phyloP scores from a whole-genome alignment of 1,284 basidiomycete species.

The Heliocybe sulcata region DNA sequence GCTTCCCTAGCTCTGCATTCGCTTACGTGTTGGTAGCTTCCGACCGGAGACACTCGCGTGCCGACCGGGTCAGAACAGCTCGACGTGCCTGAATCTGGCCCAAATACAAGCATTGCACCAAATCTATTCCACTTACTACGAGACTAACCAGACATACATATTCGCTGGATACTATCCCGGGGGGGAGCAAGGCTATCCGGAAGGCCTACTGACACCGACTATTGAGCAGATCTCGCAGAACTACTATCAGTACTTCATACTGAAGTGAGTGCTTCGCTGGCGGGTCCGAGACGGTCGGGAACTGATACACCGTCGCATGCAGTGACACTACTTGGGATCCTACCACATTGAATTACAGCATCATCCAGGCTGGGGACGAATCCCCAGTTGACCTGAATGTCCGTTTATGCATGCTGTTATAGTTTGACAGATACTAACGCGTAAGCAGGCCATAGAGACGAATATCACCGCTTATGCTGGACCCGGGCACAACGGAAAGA shows the following conservation, averaged over 20 bases:
- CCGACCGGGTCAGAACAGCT: conserved; percentile 14
- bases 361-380: conserved; percentile 11
- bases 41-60: conserved; percentile 22
- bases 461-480: conserved; percentile 21
- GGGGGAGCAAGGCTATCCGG: conserved; percentile 23
- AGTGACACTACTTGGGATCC: conserved; percentile 16
- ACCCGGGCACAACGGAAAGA: conserved; percentile 18
- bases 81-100: conserved; percentile 21
- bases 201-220: conserved; percentile 14
- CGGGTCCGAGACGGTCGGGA: neutral
- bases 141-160: conserved; percentile 17
- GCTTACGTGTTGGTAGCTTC: conserved; percentile 13
- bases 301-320: neutral
- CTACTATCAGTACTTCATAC: conserved; percentile 15
- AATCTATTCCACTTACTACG: conserved; percentile 23
- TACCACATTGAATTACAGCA: conserved; percentile 12
- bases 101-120: conserved; percentile 25
- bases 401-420: conserved; percentile 3
- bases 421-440: neutral
- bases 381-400: conserved; percentile 15
- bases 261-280: conserved; percentile 10
- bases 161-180: conserved; percentile 18
- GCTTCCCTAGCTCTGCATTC: neutral
- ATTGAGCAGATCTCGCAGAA: conserved; percentile 11
- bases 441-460: conserved; percentile 14